Evolutionary conservation across 179 eudicot species (phyloP).

Genomic region (Sideroxylon spinosum): DNA sequence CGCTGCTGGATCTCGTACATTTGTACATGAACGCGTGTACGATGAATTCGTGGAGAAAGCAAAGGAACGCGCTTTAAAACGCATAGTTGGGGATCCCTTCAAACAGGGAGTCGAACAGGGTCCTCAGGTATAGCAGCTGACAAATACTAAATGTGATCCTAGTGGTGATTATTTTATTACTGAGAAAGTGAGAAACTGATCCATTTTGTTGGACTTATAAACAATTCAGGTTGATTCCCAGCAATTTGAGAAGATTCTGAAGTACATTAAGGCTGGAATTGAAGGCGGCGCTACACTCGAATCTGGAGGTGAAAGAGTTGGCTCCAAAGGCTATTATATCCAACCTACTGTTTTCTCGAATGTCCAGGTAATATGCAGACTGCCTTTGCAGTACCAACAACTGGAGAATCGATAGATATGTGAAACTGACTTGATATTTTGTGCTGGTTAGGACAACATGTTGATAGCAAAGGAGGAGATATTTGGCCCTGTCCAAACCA

Average conservation of each 20-base stretch:
- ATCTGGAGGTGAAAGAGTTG: constrained; percentile 65
- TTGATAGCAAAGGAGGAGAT: constrained; percentile 61
- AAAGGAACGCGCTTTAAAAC: constrained; percentile 42
- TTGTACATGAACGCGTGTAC: constrained; percentile 48
- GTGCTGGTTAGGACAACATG: constrained; percentile 50
- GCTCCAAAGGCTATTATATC: constrained; percentile 60
- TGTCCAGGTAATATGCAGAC: constrained; percentile 36
- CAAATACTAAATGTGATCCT: neutral
- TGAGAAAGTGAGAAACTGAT: neutral
- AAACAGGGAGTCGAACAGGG: constrained; percentile 53
- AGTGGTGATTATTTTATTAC: neutral
- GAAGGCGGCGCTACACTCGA: constrained; percentile 71
- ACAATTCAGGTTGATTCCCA: constrained; percentile 47
- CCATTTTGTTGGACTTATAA: neutral
- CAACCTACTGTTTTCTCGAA: constrained; percentile 81
- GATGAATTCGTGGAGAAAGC: constrained; percentile 57
- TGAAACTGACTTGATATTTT: neutral
- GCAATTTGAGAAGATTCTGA: constrained; percentile 67
- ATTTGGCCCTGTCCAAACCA: constrained; percentile 70
- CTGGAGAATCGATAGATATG: neutral
- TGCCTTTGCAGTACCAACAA: neutral
- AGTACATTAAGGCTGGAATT: constrained; percentile 55
- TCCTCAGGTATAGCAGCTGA: constrained; percentile 42
- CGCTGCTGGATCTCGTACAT: constrained; percentile 59
- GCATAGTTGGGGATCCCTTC: constrained; percentile 59